These are phyloP conservation scores for Sphagnurus paluster DNA, from an alignment of 1,284 basidiomycete species.

Conservation along the genomic window DNA sequence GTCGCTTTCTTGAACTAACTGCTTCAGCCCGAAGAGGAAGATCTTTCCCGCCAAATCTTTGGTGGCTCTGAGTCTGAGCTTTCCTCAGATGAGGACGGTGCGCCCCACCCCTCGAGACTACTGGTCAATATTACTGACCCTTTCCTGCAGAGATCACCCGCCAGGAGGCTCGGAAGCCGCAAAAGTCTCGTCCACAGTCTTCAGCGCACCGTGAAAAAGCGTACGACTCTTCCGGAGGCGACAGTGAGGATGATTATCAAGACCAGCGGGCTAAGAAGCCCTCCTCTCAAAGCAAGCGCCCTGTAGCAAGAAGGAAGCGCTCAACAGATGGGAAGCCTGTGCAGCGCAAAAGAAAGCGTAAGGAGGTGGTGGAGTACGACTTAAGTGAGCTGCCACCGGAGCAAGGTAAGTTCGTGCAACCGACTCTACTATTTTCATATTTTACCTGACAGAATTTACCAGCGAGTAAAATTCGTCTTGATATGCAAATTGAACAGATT, in stretches of 20 bases:
- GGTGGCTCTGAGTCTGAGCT: slow-evolving; percentile 79
- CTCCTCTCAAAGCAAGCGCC: slow-evolving; percentile 11
- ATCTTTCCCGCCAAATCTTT: slow-evolving; percentile 69
- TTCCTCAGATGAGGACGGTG: slow-evolving; percentile 65
- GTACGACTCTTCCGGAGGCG: slow-evolving; percentile 54
- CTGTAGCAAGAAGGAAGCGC: slow-evolving; percentile 4
- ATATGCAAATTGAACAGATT: slow-evolving; percentile 81
- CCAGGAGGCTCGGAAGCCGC: slow-evolving; percentile 29
- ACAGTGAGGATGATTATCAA: slow-evolving; percentile 68
- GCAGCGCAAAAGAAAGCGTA: slow-evolving; percentile 54
- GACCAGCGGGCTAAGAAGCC: slow-evolving; percentile 35
- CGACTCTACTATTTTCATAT: slow-evolving; percentile 3
- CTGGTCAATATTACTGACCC: not conserved
- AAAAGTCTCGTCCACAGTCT: slow-evolving; percentile 25
- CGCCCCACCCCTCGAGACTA: slow-evolving; percentile 8
- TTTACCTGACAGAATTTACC: not conserved
- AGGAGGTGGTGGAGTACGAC: slow-evolving; percentile 58
- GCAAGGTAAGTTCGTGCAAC: slow-evolving; percentile 51
- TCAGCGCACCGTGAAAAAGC: slow-evolving; percentile 35
- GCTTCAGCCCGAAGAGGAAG: no score
- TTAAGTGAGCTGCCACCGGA: slow-evolving; percentile 67
- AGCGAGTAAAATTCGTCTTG: slow-evolving; percentile 66
- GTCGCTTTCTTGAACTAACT: no score
- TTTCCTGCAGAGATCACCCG: slow-evolving; percentile 14
- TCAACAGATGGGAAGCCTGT: slow-evolving; percentile 35